Conservation (phyloP, 192 early-diverging fungal genomes). For the Podila clonocystis region DNA sequence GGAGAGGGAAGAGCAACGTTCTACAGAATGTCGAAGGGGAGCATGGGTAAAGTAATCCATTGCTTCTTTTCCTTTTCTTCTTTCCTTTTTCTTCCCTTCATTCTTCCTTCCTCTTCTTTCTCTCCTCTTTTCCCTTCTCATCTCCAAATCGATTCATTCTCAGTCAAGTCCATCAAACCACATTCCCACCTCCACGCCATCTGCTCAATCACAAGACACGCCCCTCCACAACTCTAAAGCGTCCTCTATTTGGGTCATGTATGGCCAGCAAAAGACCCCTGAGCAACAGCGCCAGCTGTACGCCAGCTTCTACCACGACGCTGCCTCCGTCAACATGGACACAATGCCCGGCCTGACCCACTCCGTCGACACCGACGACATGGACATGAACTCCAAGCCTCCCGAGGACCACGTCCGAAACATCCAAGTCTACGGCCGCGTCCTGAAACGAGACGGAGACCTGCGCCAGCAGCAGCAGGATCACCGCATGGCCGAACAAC, state of each 20-base stretch:
- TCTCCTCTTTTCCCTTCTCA: neutral
- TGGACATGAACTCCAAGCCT: constrained; percentile 21
- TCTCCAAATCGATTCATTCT: too few species aligned
- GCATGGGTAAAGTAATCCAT: neutral
- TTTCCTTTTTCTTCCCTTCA: neutral
- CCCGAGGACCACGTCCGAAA: constrained; percentile 21
- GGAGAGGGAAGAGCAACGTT: too few species aligned
- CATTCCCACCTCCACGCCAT: neutral
- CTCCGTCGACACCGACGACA: constrained; percentile 8
- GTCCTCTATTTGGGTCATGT: neutral
- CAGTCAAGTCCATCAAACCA: neutral
- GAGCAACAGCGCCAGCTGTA: neutral
- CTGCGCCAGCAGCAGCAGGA: neutral
- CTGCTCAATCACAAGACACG: neutral
- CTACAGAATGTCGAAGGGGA: too few species aligned
- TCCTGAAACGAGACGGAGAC: neutral
- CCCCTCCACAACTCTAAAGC: neutral
- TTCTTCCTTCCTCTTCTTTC: neutral
- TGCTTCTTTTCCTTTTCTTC: neutral
- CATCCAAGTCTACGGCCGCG: constrained; percentile 7
- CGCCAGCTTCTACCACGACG: neutral
- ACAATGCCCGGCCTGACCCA: constrained; percentile 25
- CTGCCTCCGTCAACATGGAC: constrained; percentile 20
- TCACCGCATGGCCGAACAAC: neutral
- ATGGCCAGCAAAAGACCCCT: neutral